Evolutionary conservation across 371 early-diverging fungal genomes (phyloP).

Genomic region (Coemansia sp.): DNA sequence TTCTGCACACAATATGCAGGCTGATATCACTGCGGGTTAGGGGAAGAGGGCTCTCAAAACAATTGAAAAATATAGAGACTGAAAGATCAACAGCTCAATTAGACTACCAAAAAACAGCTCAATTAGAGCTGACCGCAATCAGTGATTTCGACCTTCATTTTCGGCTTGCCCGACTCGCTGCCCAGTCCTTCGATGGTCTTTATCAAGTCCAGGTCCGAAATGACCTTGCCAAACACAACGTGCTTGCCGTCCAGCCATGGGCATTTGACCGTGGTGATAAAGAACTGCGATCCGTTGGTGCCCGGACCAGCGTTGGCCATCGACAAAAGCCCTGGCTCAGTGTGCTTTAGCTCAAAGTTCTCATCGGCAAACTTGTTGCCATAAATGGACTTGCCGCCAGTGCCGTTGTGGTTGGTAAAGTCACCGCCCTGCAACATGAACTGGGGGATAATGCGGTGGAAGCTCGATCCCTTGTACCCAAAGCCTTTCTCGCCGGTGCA

Average conservation of each 20-base stretch:
- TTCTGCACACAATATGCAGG: not conserved
- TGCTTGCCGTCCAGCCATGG: constrained; percentile 99
- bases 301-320: constrained; percentile 98
- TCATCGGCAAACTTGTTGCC: constrained; percentile 96
- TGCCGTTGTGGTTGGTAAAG: constrained; percentile 91
- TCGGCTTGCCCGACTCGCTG: constrained; percentile 65
- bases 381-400: constrained; percentile 96
- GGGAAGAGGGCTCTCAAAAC: constrained; percentile 1
- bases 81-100: too few relatives aligned
- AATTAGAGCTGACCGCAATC: constrained; percentile 73
- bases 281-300: constrained; percentile 99
- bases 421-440: constrained; percentile 99
- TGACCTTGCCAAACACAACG: constrained; percentile 97
- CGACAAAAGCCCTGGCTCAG: constrained; percentile 86
- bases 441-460: constrained; percentile 96
- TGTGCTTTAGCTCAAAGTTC: constrained; percentile 90
- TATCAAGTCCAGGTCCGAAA: constrained; percentile 66
- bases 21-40: not conserved
- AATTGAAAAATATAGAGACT: too few relatives aligned
- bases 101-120: too few relatives aligned
- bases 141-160: constrained; percentile 65
- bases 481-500: constrained; percentile 73
- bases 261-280: constrained; percentile 83
- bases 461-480: constrained; percentile 88
- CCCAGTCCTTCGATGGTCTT: constrained; percentile 75